phyloP scores from a whole-genome alignment of 371 early-diverging fungal genomes.

The Rhizopus delemar region DNA sequence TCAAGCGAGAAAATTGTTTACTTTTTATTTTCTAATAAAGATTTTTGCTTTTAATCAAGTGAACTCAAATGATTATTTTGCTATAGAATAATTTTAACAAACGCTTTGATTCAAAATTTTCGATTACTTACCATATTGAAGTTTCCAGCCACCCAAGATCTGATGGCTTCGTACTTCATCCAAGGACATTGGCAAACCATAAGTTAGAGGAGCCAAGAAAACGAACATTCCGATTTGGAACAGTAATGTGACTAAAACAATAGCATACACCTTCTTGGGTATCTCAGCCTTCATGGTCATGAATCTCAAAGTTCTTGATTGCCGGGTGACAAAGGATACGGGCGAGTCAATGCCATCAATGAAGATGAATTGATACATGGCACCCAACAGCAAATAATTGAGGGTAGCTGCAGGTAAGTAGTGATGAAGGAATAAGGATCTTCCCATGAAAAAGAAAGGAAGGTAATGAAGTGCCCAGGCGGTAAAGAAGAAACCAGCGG shows the following conservation, averaged over 20 bases:
- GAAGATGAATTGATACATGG: constrained; percentile 68
- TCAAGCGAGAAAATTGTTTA: too few species aligned
- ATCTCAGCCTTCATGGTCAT: constrained; percentile 33
- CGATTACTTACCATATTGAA: constrained; percentile 70
- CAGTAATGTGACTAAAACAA: constrained; percentile 47
- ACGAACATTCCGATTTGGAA: constrained; percentile 53
- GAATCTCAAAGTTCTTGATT: constrained; percentile 28
- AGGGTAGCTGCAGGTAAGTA: constrained; percentile 90
- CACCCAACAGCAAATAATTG: constrained; percentile 74
- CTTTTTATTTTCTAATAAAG: too few species aligned
- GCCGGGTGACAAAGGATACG: constrained; percentile 43
- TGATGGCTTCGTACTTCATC: constrained; percentile 68
- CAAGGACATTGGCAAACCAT: constrained; percentile 63
- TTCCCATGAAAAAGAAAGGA: constrained; percentile 96
- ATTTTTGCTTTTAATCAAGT: too few species aligned
- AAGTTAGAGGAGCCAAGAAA: constrained; percentile 68
- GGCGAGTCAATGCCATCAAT: constrained; percentile 63
- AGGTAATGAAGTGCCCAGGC: constrained; percentile 92
- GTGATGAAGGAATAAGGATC: constrained; percentile 96
- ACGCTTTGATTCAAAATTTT: too few species aligned
- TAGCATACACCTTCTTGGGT: constrained; percentile 28
- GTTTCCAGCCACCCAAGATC: constrained; percentile 78
- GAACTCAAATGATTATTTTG: too few species aligned
- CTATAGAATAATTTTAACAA: too few species aligned
- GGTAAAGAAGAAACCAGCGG: constrained; percentile 80